These are phyloP conservation scores for Macrotyloma uniflorum DNA, from an alignment of 306 rosid species.

Conservation along the genomic window DNA sequence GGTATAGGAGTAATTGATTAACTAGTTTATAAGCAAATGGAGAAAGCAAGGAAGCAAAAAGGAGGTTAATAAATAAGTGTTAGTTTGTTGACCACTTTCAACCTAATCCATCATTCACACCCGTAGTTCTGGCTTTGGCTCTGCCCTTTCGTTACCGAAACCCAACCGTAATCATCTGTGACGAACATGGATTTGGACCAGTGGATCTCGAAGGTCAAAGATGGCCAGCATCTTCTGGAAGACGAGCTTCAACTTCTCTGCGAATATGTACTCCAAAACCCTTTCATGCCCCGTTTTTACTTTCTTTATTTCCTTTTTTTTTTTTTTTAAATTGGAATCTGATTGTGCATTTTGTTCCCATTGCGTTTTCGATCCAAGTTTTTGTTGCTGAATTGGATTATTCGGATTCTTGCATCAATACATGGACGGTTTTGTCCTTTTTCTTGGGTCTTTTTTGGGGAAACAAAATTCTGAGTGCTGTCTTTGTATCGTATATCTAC, in stretches of 20 bases:
- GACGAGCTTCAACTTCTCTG: constrained; percentile 91
- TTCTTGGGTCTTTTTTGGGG: not conserved
- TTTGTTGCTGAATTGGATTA: not conserved
- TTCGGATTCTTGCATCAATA: not conserved
- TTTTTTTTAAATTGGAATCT: not conserved
- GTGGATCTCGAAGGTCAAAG: constrained; percentile 92
- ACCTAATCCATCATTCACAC: not conserved
- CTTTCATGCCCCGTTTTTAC: not conserved
- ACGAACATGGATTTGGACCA: constrained; percentile 79
- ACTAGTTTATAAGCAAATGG: not conserved
- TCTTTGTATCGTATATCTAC: not conserved
- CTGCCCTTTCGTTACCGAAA: not conserved
- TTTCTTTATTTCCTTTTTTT: not conserved
- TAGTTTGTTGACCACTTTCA: not conserved
- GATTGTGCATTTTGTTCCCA: not conserved
- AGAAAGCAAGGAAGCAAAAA: not conserved
- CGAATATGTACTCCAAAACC: constrained; percentile 58
- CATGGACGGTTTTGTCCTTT: not conserved
- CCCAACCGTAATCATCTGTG: not conserved
- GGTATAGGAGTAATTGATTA: no score
- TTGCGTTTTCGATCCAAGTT: not conserved
- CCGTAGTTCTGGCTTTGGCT: not conserved
- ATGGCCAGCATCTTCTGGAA: constrained; percentile 88
- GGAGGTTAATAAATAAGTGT: not conserved
- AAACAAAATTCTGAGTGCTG: not conserved